Conservation (phyloP, 176 grass and related monocot genomes). For the Paspalum notatum region DNA sequence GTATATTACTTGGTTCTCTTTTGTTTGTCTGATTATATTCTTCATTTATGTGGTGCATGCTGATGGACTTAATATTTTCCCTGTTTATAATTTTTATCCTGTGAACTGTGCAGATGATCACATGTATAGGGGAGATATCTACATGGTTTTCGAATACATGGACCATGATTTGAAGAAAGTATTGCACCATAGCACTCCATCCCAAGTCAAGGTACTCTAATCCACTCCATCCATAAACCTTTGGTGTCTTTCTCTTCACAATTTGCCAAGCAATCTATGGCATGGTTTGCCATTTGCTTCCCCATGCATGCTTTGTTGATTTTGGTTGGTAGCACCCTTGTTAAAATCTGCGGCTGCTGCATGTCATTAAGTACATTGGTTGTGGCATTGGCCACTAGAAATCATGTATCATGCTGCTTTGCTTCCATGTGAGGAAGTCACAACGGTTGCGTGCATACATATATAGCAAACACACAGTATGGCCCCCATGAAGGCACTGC, state of each 20-base stretch:
- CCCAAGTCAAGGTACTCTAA: slow-evolving; percentile 56
- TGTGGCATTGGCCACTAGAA: background rate
- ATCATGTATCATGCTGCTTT: background rate
- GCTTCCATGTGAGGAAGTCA: no score
- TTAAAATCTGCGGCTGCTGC: background rate
- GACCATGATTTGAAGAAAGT: slow-evolving; percentile 84
- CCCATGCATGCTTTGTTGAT: background rate
- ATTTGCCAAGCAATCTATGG: background rate
- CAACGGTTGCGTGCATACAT: no score
- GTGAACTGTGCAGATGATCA: slow-evolving; percentile 59
- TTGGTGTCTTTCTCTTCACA: background rate
- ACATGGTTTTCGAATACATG: slow-evolving; percentile 94
- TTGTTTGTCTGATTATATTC: slow-evolving; percentile 34
- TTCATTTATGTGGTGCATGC: slow-evolving; percentile 2
- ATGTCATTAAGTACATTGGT: background rate
- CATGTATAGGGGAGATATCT: slow-evolving; percentile 80
- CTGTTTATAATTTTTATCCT: background rate
- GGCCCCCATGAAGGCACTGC: background rate
- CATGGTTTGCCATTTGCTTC: background rate
- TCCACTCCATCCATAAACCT: background rate
- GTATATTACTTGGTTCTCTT: slow-evolving; percentile 31
- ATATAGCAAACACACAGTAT: no score
- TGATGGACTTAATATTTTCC: slow-evolving; percentile 22
- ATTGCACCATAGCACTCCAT: slow-evolving; percentile 54
- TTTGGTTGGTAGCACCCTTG: background rate